phyloP scores from a whole-genome alignment of 441 rosid species.

The Gossypium davidsonii region DNA sequence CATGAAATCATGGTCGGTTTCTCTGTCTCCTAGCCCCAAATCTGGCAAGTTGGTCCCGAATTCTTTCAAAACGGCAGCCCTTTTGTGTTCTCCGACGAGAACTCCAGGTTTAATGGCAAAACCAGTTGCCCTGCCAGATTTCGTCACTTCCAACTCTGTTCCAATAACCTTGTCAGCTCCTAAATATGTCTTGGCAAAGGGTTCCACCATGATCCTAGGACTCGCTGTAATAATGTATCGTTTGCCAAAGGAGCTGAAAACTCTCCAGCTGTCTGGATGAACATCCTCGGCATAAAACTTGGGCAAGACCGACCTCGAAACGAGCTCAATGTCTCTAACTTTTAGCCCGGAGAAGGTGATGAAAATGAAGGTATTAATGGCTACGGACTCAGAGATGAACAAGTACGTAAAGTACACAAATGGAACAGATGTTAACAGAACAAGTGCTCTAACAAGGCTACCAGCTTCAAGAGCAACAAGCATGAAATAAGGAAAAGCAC shows the following conservation, averaged over 20 bases:
- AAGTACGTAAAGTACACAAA: slow-evolving; percentile 53
- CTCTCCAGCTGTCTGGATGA: slow-evolving; percentile 67
- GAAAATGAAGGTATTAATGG: slow-evolving; percentile 53
- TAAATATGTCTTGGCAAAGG: slow-evolving; percentile 55
- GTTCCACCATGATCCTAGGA: slow-evolving; percentile 54
- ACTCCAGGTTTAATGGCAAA: slow-evolving; percentile 56
- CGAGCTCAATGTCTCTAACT: slow-evolving; percentile 61
- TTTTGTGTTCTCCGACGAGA: slow-evolving; percentile 54
- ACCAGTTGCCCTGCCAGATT: slow-evolving; percentile 74
- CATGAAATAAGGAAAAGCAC: slow-evolving; percentile 76
- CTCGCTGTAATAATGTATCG: slow-evolving; percentile 63
- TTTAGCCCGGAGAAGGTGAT: slow-evolving; percentile 64
- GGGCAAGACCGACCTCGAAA: slow-evolving; percentile 69
- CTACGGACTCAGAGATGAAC: slow-evolving; percentile 61
- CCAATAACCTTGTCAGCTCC: slow-evolving; percentile 84
- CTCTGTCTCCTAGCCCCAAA: slow-evolving; percentile 71
- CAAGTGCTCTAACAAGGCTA: slow-evolving; percentile 51
- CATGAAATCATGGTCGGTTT: slow-evolving; percentile 71
- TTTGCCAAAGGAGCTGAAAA: slow-evolving; percentile 72
- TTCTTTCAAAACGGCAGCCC: slow-evolving; percentile 54
- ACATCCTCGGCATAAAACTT: slow-evolving; percentile 80
- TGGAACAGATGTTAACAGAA: slow-evolving; percentile 58
- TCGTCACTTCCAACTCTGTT: slow-evolving; percentile 57
- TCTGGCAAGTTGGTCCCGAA: slow-evolving; percentile 63
- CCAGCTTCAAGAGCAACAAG: slow-evolving; percentile 90